Percentiles rank a stretch among this genome's conserved stretches.
Evolutionary conservation across 2,329 filamentous ascomycete species (phyloP).

Genomic region (Epichloe scottii): DNA sequence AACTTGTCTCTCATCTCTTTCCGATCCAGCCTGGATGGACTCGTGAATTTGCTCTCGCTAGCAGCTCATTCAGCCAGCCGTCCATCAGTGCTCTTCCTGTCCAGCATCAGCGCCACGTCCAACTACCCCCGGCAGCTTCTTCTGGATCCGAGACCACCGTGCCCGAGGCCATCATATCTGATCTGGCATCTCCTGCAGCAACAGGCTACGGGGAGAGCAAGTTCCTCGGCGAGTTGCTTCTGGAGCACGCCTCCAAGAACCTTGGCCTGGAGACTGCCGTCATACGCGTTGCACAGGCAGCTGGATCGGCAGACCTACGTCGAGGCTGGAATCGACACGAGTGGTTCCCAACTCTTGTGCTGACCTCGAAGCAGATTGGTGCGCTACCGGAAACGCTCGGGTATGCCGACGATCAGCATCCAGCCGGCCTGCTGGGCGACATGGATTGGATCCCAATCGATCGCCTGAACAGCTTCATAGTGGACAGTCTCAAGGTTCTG

Average conservation of each 20-base stretch:
- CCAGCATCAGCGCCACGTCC: constrained; percentile 3
- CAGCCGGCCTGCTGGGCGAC: neutral
- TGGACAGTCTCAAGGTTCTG: neutral
- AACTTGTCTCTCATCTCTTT: constrained; percentile 3
- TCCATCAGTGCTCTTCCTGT: constrained; percentile 5
- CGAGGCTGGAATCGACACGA: constrained; percentile 5
- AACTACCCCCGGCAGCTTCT: neutral
- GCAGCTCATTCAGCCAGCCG: neutral
- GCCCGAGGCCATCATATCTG: constrained; percentile 1
- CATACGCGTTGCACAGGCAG: constrained; percentile 4
- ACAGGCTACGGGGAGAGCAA: constrained; percentile 7
- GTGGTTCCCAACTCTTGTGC: constrained; percentile 6
- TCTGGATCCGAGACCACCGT: neutral
- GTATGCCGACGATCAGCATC: neutral
- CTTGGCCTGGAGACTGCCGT: neutral
- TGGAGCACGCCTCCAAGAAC: neutral
- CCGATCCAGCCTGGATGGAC: constrained; percentile 1
- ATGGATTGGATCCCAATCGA: constrained; percentile 8
- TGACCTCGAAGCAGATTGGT: constrained; percentile 4
- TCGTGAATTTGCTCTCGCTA: constrained; percentile 4
- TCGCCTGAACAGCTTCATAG: neutral
- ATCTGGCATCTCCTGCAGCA: neutral
- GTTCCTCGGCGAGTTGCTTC: constrained; percentile 3
- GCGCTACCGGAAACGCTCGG: constrained; percentile 3
- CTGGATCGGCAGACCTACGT: constrained; percentile 1